A percentile compares a stretch with the other conserved stretches of the same genome.
phyloP scores from a whole-genome alignment of 2,329 filamentous ascomycete species.

The Stagonosporopsis vannaccii region DNA sequence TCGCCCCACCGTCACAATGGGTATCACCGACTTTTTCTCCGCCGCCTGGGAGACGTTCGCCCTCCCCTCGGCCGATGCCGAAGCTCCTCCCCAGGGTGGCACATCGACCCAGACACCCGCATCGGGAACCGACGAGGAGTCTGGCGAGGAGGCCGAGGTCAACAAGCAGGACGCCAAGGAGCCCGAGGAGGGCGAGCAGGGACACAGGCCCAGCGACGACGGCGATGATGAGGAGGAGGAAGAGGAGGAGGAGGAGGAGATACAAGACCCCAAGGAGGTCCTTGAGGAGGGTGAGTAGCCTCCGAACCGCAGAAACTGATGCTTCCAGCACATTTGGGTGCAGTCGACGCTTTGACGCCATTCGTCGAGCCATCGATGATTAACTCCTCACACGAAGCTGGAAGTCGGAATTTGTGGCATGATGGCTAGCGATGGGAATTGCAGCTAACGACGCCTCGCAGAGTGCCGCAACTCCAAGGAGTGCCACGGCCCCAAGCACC shows the following conservation, averaged over 20 bases:
- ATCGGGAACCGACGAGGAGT: slow-evolving; percentile 55
- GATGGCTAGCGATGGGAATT: slow-evolving; percentile 10
- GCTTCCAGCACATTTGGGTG: background rate
- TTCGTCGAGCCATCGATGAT: slow-evolving; percentile 18
- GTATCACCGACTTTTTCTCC: slow-evolving; percentile 69
- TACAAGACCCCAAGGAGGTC: slow-evolving; percentile 84
- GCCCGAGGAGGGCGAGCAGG: slow-evolving; percentile 54
- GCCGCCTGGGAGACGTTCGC: slow-evolving; percentile 71
- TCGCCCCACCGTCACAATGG: slow-evolving; percentile 57
- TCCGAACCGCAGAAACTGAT: background rate
- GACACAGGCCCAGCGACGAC: slow-evolving; percentile 55
- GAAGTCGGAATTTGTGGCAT: background rate
- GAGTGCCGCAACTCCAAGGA: slow-evolving; percentile 88
- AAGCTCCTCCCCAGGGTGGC: slow-evolving; percentile 54
- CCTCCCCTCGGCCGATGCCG: slow-evolving; percentile 54
- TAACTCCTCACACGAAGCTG: background rate
- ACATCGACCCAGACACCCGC: slow-evolving; percentile 48
- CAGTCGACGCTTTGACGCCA: background rate
- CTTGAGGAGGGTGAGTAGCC: slow-evolving; percentile 85
- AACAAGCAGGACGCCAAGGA: slow-evolving; percentile 53
- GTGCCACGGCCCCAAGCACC: slow-evolving; percentile 91
- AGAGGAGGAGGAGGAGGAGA: slow-evolving; percentile 80
- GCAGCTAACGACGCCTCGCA: slow-evolving; percentile 53
- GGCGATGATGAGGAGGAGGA: slow-evolving; percentile 63
- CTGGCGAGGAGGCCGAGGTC: slow-evolving; percentile 50